Evolutionary conservation across 2,329 filamentous ascomycete species (phyloP).

Genomic region (Aspergillus hortae): DNA sequence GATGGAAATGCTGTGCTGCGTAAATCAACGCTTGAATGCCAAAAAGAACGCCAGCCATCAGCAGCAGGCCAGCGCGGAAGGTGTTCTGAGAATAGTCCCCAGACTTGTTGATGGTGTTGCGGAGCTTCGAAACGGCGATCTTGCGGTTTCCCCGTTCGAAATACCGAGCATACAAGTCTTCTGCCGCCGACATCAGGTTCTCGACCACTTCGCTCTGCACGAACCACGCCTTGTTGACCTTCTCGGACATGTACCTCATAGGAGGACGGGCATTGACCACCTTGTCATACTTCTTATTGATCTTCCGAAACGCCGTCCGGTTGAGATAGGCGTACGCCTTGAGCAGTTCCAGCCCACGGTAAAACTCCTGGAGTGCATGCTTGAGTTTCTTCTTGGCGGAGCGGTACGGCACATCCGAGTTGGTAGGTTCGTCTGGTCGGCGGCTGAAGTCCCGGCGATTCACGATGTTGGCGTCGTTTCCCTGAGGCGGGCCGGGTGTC

Average conservation of each 20-base stretch:
- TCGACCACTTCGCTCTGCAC: conserved; percentile 85
- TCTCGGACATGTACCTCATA: conserved; percentile 81
- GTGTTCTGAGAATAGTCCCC: conserved; percentile 58
- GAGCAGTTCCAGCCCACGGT: conserved; percentile 83
- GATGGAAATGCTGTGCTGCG: conserved; percentile 51
- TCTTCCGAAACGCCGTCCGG: conserved; percentile 88
- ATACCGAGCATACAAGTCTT: conserved; percentile 90
- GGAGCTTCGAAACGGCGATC: conserved; percentile 80
- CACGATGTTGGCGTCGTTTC: conserved; percentile 26
- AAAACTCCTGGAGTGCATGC: conserved; percentile 85
- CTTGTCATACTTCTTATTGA: conserved; percentile 99
- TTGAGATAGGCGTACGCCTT: conserved; percentile 91
- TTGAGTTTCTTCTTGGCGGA: conserved; percentile 91
- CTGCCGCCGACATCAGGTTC: conserved; percentile 71
- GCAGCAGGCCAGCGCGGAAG: conserved; percentile 61
- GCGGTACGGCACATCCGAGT: conserved; percentile 68
- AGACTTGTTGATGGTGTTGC: conserved; percentile 62
- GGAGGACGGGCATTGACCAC: conserved; percentile 72
- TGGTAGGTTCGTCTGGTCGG: conserved; percentile 42
- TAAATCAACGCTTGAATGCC: conserved; percentile 63
- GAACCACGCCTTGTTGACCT: conserved; percentile 87
- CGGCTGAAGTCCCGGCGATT: conserved; percentile 50
- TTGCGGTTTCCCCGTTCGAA: conserved; percentile 94
- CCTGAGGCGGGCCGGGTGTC: conserved; percentile 36
- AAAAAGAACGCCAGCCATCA: conserved; percentile 67